Evolutionary conservation across 768 basidiomycete species (phyloP), one percentile per base, ranked within the genome.

Genomic region (Trametes sanguinea): DNA sequence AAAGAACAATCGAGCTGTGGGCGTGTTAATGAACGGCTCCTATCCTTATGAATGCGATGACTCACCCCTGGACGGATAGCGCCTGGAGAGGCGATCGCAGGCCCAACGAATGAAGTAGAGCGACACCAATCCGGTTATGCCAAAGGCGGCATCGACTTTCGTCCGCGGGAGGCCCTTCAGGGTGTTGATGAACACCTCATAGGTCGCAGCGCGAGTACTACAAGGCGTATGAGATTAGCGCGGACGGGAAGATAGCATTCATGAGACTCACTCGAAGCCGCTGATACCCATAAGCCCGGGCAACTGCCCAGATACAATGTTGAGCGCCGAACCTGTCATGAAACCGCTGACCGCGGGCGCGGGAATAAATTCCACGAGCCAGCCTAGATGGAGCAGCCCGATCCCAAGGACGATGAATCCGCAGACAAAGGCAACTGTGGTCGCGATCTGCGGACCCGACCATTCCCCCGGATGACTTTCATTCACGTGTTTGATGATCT

Each of bases 311-410:
- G 86, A 80, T 9, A 87, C 87, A 67, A 98, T 98, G 72, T 80
- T 94, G 75, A 97, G 85, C 47, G 95, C 95, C 16, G 90, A 94
- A 14, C 96, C 96, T 0, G 96, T 98, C 94, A 98, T 96, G 77
- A 95, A 91, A 30, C 89, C 89, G 67, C 87, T 88, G 63, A 93
- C 87, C 2, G 90, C 91, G 2, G 90, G 89, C 9, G 85, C 81
- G 32, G 92, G 89, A 63, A 95, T 97, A 72, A 97, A 94, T 70
- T 98, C 95, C 54, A 98, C 88, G 42, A 96, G 76, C 92, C 94
- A 95, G 0, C 96, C 95, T 4, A 97, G 66, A n/a, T 95, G 83
- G 14, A 98, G 78, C 30, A 98, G 76, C 40, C 96, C 96, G 43
- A 98, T 86, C 29, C 82, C 93, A 35, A 97, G 85, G 29, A 94